A percentile compares a stretch with the other conserved stretches of the same genome.
Evolutionary conservation across 208 protist genomes (phyloP).

Genomic region (Acanthamoeba divionensis): DNA sequence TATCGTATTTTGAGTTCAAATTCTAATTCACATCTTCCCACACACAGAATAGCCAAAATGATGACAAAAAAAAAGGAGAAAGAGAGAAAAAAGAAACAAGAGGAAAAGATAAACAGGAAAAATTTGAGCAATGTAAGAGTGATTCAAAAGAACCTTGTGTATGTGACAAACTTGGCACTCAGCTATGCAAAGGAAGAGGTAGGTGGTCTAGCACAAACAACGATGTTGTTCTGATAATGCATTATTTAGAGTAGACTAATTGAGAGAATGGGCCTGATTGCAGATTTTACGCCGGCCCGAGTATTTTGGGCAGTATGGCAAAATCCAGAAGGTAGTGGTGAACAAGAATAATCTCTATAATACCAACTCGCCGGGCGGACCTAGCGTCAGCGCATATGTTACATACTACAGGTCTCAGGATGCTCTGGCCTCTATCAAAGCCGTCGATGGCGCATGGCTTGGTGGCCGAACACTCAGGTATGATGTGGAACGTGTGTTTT

Average conservation of each 20-base stretch:
- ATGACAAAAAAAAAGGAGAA: conserved; percentile 25
- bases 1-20: neutral
- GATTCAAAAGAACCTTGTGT: conserved; percentile 88
- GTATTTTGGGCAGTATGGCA: conserved; percentile 89
- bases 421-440: conserved; percentile 73
- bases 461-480: conserved; percentile 71
- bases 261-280: neutral
- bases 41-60: conserved; percentile 2
- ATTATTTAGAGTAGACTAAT: neutral
- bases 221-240: neutral
- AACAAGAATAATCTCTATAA: conserved; percentile 80
- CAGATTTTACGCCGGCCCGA: conserved; percentile 74
- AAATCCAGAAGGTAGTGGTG: conserved; percentile 85
- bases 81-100: conserved; percentile 48
- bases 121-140: conserved; percentile 80
- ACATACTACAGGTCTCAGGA: conserved; percentile 80
- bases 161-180: conserved; percentile 84
- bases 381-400: conserved; percentile 81
- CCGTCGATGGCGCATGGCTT: conserved; percentile 76
- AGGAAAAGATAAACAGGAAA: conserved; percentile 60
- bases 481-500: neutral
- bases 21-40: neutral
- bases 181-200: conserved; percentile 83
- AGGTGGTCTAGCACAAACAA: neutral
- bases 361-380: conserved; percentile 55